Evolutionary conservation across 192 early-diverging fungal genomes (phyloP), one percentile per base, ranked within the genome.

Genomic region (Coemansia sp.): DNA sequence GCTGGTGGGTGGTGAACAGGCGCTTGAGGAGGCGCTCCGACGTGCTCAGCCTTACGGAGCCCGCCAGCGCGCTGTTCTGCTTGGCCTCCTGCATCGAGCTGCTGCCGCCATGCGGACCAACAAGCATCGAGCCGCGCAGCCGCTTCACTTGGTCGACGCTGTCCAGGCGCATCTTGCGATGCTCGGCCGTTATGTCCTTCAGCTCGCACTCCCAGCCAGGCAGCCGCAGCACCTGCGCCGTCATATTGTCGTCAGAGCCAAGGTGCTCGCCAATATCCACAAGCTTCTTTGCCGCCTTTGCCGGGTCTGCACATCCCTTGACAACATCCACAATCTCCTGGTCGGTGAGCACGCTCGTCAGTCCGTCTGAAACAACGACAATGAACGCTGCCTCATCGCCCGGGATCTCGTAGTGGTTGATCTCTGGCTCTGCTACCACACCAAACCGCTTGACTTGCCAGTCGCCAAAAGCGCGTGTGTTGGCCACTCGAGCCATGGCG

Each of bases 291-390:
- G 87, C 87, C 1, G 87, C 84, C 15, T 48, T 48, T 0, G 77
- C 82, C 19, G 88, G 88, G 33, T 84, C 72, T 31, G 72, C 56
- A 38, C 85, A 83, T 52, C 85, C 72, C 67, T 91, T 91, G 28
- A 82, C 86, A 73, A 82, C 75, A 54, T 91, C 89, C 54, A 88
- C 82, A 14, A 91, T 82, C 64, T 91, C 89, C 57, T 91, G 89
- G 60, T 91, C 83, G 20, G 85, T 86, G 79, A 91, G 84, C 17
- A 89, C 87, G 17, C 85, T 77, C 11, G 85, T 86, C 41, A 91
- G 67, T 0, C 89, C 89, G 65, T 91, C 89, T 15, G 89, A 87
- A 15, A 87, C 73, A n/a, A 89, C 58, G 10, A 86, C 87, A 53
- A 91, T 56, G 54, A 91, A 89, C 2, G 88, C 87, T 0, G 87